A percentile compares a stretch with the other conserved stretches of the same genome.
Conservation (phyloP, 176 grass and related monocot species). For the Thalia dealbata region DNA sequence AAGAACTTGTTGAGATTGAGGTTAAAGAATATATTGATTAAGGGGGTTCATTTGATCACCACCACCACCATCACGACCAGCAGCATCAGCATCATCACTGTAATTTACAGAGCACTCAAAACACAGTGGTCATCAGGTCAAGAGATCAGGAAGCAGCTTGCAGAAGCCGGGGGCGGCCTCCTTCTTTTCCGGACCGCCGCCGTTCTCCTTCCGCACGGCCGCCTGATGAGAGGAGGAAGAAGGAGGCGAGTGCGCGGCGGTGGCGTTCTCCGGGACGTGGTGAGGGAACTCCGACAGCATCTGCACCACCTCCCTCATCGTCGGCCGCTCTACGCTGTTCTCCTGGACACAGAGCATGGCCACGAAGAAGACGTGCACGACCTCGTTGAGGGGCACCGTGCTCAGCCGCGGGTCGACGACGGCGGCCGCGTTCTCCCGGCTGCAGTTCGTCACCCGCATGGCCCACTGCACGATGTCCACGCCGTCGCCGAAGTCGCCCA, state of each 20-base stretch:
- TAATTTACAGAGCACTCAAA: neutral
- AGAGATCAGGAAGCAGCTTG: slow-evolving; percentile 76
- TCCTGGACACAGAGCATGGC: slow-evolving; percentile 89
- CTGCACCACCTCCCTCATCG: slow-evolving; percentile 91
- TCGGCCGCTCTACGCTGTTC: slow-evolving; percentile 76
- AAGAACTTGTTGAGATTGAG: neutral
- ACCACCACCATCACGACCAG: neutral
- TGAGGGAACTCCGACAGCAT: slow-evolving; percentile 66
- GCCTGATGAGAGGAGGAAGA: neutral
- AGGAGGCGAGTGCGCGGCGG: slow-evolving; percentile 17
- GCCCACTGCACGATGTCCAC: slow-evolving; percentile 99
- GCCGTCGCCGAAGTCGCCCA: slow-evolving; percentile 73
- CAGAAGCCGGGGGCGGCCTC: slow-evolving; percentile 39
- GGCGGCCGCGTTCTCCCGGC: slow-evolving; percentile 32
- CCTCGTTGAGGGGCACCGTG: slow-evolving; percentile 43
- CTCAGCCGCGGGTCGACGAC: slow-evolving; percentile 45
- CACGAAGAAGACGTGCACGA: slow-evolving; percentile 73
- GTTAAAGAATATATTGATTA: slow-evolving; percentile 9
- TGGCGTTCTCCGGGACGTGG: slow-evolving; percentile 13
- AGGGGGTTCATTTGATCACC: slow-evolving; percentile 7
- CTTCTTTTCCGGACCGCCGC: slow-evolving; percentile 21
- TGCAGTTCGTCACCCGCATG: slow-evolving; percentile 38
- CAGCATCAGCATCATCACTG: neutral
- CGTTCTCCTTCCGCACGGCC: neutral
- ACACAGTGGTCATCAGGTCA: slow-evolving; percentile 25